phyloP scores from a whole-genome alignment of 2,329 filamentous ascomycete species.

The Aspergillus caelatus region DNA sequence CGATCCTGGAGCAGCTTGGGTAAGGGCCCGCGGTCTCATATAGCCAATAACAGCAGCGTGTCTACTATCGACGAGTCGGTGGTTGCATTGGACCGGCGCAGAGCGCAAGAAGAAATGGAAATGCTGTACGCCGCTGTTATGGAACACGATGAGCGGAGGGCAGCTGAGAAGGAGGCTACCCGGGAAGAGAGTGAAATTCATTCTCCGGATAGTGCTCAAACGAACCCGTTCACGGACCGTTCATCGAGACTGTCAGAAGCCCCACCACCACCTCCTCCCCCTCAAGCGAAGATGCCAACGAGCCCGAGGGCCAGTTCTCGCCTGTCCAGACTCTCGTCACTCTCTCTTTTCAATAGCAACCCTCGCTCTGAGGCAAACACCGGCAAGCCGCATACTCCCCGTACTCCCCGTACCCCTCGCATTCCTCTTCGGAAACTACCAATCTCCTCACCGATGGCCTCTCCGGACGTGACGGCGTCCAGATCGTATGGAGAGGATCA shows the following conservation, averaged over 20 bases:
- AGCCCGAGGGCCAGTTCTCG: conserved; percentile 39
- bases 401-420: conserved; percentile 46
- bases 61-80: conserved; percentile 76
- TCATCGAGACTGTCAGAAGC: conserved; percentile 27
- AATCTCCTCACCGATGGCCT: conserved; percentile 59
- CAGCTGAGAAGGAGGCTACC: conserved; percentile 18
- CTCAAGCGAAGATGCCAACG: conserved; percentile 25
- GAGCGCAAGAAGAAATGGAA: conserved; percentile 81
- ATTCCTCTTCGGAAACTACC: conserved; percentile 56
- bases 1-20: conserved; percentile 43
- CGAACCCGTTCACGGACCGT: conserved; percentile 34
- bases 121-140: conserved; percentile 89
- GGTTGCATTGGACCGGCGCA: conserved; percentile 71
- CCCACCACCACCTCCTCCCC: conserved; percentile 22
- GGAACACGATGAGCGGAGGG: conserved; percentile 72
- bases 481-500: conserved; percentile 53
- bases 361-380: conserved; percentile 41
- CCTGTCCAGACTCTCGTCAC: conserved; percentile 42
- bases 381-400: conserved; percentile 49
- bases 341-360: conserved; percentile 47
- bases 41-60: conserved; percentile 62
- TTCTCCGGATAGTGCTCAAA: conserved; percentile 28
- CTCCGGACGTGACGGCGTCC: conserved; percentile 46
- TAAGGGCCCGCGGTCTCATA: conserved; percentile 37
- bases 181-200: conserved; percentile 21